Evolutionary conservation across 208 protist genomes (phyloP).

Genomic region (Crithidia mellificae): DNA sequence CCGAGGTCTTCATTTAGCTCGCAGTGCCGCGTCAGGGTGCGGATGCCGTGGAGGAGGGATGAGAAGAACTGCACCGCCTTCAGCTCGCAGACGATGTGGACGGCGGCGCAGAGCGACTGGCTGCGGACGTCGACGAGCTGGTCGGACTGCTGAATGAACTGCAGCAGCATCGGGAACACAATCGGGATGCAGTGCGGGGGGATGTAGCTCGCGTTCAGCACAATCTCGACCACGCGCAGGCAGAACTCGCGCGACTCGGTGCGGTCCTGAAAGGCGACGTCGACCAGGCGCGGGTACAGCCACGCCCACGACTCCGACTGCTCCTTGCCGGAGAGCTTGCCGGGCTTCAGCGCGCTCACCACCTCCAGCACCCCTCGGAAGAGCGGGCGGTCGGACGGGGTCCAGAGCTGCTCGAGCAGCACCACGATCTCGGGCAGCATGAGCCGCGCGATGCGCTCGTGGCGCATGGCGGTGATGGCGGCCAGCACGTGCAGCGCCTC

Average conservation of each 20-base stretch:
- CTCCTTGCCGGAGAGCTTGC: constrained; percentile 89
- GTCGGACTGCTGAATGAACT: constrained; percentile 83
- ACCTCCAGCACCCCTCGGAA: constrained; percentile 87
- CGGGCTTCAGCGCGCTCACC: constrained; percentile 87
- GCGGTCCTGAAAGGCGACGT: constrained; percentile 87
- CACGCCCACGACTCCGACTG: constrained; percentile 90
- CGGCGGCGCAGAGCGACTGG: constrained; percentile 78
- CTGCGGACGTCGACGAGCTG: constrained; percentile 86
- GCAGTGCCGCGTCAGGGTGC: constrained; percentile 85
- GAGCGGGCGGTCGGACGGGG: constrained; percentile 70
- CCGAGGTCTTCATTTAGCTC: constrained; percentile 81
- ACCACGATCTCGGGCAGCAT: constrained; percentile 91
- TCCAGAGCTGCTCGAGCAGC: constrained; percentile 88
- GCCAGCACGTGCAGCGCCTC: constrained; percentile 86
- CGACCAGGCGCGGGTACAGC: constrained; percentile 89
- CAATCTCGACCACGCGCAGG: constrained; percentile 87
- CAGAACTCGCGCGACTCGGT: constrained; percentile 86
- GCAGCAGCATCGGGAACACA: constrained; percentile 84
- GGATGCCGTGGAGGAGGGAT: constrained; percentile 77
- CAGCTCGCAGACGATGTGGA: constrained; percentile 89
- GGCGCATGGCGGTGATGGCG: constrained; percentile 76
- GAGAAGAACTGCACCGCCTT: constrained; percentile 88
- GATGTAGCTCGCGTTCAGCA: constrained; percentile 87
- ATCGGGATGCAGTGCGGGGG: constrained; percentile 88
- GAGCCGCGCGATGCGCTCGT: constrained; percentile 82